Percentiles rank a stretch among this genome's conserved stretches.
Evolutionary conservation across 441 rosid genomes (phyloP).

Genomic region (Biscutella laevigata): DNA sequence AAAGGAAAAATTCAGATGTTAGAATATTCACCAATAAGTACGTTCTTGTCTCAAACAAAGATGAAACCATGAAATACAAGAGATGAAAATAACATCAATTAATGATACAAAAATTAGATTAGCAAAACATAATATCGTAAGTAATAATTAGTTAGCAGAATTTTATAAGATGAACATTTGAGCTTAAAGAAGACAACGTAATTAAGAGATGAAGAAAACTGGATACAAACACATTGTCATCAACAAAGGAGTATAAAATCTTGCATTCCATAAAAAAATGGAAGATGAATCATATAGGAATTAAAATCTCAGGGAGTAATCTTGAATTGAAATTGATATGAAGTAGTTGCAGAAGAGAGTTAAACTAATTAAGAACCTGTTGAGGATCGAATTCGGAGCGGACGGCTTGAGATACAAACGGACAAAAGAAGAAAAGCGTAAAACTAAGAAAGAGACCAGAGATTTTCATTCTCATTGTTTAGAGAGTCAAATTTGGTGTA

Average conservation of each 20-base stretch:
- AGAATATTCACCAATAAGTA: not conserved
- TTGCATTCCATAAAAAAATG: not conserved
- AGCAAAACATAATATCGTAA: not conserved
- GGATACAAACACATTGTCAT: not conserved
- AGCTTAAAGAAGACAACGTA: not conserved
- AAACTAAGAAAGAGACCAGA: slow-evolving; percentile 18
- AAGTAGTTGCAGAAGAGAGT: not conserved
- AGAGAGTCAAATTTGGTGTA: slow-evolving; percentile 8
- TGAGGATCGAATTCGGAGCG: slow-evolving; percentile 27
- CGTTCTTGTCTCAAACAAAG: not conserved
- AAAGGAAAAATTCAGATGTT: not conserved
- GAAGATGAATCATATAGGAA: not conserved
- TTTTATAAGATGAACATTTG: not conserved
- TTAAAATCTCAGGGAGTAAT: not conserved
- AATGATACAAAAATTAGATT: no score
- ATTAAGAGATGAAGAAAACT: no score
- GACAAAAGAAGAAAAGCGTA: slow-evolving; percentile 13
- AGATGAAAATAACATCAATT: no score
- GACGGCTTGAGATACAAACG: slow-evolving; percentile 19
- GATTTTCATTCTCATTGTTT: slow-evolving; percentile 12
- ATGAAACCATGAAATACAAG: not conserved
- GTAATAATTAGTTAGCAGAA: no score
- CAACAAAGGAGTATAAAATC: not conserved
- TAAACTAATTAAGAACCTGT: slow-evolving; percentile 19
- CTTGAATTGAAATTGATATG: not conserved